Conservation (phyloP, 352 stramenopile genomes). For the Pythium aquatile region DNA sequence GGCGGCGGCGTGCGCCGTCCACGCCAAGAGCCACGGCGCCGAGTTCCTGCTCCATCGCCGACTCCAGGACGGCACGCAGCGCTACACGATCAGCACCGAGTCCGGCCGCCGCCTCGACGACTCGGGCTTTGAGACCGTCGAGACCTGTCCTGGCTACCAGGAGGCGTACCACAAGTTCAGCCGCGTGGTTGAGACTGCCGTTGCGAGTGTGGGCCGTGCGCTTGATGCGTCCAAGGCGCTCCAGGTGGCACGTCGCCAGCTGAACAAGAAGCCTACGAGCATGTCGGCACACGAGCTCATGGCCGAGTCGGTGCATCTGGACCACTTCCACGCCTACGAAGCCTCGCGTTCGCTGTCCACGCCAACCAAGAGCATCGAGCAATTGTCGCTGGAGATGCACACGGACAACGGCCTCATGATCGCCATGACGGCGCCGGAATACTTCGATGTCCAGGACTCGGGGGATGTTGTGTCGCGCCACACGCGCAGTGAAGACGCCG, state of each 20-base stretch:
- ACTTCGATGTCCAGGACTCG: slow-evolving; percentile 53
- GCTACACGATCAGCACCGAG: slow-evolving; percentile 73
- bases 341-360: slow-evolving; percentile 24
- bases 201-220: slow-evolving; percentile 52
- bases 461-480: slow-evolving; percentile 40
- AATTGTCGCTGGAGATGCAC: slow-evolving; percentile 70
- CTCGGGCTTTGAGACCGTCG: slow-evolving; percentile 39
- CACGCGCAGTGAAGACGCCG: slow-evolving; percentile 58
- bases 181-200: slow-evolving; percentile 46
- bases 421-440: slow-evolving; percentile 67
- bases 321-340: slow-evolving; percentile 83
- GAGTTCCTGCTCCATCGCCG: slow-evolving; percentile 69
- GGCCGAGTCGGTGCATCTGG: slow-evolving; percentile 68
- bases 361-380: slow-evolving; percentile 22
- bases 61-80: slow-evolving; percentile 66
- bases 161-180: slow-evolving; percentile 59
- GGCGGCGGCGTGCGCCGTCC: slow-evolving; percentile 55
- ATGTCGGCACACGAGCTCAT: slow-evolving; percentile 61
- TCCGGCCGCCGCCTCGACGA: slow-evolving; percentile 43
- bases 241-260: slow-evolving; percentile 31
- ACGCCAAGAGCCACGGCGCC: slow-evolving; percentile 41
- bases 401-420: slow-evolving; percentile 78
- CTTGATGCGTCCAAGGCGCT: slow-evolving; percentile 58
- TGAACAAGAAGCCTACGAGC: slow-evolving; percentile 7
- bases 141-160: slow-evolving; percentile 54